Percentiles rank a stretch among this genome's conserved stretches.
phyloP scores from a whole-genome alignment of 305 asterid species.

The Salvia sclarea region DNA sequence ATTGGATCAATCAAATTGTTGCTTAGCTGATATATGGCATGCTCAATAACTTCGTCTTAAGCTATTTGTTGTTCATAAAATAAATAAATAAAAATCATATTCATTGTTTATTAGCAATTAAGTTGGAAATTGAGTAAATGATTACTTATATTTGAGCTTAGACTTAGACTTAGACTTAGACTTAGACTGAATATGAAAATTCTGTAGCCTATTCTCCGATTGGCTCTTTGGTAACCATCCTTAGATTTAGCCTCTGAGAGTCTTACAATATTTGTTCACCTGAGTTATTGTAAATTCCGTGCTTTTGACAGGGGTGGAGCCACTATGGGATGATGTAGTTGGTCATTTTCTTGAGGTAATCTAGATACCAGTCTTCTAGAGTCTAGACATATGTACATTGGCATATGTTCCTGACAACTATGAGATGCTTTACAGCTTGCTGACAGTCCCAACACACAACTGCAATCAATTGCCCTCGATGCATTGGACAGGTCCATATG shows the following conservation, averaged over 20 bases:
- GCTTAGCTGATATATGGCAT: not conserved
- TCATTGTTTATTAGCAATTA: not conserved
- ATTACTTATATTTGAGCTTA: not conserved
- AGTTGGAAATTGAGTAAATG: not conserved
- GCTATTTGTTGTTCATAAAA: constrained; percentile 5
- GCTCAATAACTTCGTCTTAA: constrained; percentile 1
- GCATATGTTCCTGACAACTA: constrained; percentile 28
- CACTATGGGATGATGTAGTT: constrained; percentile 86
- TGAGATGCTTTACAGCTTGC: constrained; percentile 71
- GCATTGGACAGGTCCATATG: constrained; percentile 93
- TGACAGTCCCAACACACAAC: constrained; percentile 66
- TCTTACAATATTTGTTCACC: constrained; percentile 19
- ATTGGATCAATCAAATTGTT: not conserved
- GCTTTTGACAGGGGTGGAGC: constrained; percentile 77
- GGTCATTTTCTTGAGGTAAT: constrained; percentile 90
- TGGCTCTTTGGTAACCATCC: constrained; percentile 6
- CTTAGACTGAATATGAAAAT: not conserved
- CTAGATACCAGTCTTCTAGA: constrained; percentile 7
- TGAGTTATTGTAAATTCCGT: constrained; percentile 28
- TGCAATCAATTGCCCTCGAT: constrained; percentile 77
- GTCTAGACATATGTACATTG: constrained; percentile 29
- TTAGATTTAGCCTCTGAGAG: constrained; percentile 8
- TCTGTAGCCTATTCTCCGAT: constrained; percentile 17
- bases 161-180: constrained; percentile 11
- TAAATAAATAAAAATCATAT: not conserved